Conservation (phyloP, 495 filamentous ascomycete species). For the Penicillium malachiteum region DNA sequence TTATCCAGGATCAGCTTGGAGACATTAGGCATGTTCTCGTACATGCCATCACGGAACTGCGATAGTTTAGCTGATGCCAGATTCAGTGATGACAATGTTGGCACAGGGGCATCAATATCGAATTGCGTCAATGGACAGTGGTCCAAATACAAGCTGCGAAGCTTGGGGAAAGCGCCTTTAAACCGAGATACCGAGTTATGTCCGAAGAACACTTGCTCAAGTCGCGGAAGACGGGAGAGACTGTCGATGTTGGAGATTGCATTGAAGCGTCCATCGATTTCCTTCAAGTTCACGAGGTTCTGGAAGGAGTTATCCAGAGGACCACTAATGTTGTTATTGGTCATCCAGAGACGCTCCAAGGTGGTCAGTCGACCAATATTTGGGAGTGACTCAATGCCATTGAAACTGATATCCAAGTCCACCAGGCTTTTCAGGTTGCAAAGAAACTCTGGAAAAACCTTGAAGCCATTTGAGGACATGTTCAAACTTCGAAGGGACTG, state of each 20-base stretch:
- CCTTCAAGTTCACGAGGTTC: slow-evolving; percentile 72
- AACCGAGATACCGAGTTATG: slow-evolving; percentile 91
- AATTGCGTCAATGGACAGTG: slow-evolving; percentile 94
- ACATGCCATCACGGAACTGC: slow-evolving; percentile 78
- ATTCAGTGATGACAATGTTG: slow-evolving; percentile 80
- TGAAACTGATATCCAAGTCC: slow-evolving; percentile 97
- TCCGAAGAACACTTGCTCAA: slow-evolving; percentile 83
- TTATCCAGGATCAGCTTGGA: slow-evolving; percentile 86
- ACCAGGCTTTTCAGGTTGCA: slow-evolving; percentile 79
- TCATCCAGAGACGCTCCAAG: slow-evolving; percentile 88
- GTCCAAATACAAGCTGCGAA: slow-evolving; percentile 82
- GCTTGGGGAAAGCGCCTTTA: slow-evolving; percentile 76
- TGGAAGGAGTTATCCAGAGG: slow-evolving; percentile 68
- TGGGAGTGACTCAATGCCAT: slow-evolving; percentile 74
- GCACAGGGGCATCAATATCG: slow-evolving; percentile 71
- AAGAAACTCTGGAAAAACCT: slow-evolving; percentile 79
- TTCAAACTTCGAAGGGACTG: slow-evolving; percentile 75
- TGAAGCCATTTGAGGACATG: slow-evolving; percentile 87
- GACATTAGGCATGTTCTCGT: slow-evolving; percentile 81
- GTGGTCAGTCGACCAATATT: slow-evolving; percentile 73
- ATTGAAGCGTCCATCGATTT: slow-evolving; percentile 94
- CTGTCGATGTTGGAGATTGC: slow-evolving; percentile 80
- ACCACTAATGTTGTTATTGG: slow-evolving; percentile 84
- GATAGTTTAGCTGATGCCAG: slow-evolving; percentile 84
- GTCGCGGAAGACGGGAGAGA: slow-evolving; percentile 73